phyloP scores from a whole-genome alignment of 108 stramenopile species.

The Conticribra weissflogii region DNA sequence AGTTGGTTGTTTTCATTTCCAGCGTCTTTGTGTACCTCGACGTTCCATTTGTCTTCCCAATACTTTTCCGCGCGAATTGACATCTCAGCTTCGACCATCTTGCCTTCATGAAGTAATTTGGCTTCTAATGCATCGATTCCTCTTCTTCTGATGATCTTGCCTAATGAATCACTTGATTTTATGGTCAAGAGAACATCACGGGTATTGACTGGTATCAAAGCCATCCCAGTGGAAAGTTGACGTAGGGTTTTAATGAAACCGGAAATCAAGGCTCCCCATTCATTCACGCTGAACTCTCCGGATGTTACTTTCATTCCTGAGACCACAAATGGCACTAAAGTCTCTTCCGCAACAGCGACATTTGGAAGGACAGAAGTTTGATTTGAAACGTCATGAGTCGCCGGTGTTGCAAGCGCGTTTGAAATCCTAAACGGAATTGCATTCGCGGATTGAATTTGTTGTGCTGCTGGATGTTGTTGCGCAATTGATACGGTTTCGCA shows the following conservation, averaged over 20 bases:
- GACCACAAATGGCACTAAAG: constrained; percentile 20
- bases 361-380: background rate
- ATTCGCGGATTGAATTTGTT: too few species aligned
- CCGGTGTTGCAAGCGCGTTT: too few species aligned
- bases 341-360: background rate
- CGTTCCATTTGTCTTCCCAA: constrained; percentile 30
- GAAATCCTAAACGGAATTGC: too few species aligned
- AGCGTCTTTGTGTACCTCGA: constrained; percentile 18
- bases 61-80: constrained; percentile 23
- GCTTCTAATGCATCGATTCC: constrained; percentile 24
- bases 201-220: constrained; percentile 21
- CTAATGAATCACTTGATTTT: constrained; percentile 8
- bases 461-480: too few species aligned
- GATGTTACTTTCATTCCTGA: constrained; percentile 18
- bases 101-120: constrained; percentile 33
- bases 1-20: constrained; percentile 26
- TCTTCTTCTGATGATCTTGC: constrained; percentile 7
- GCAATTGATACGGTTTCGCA: too few species aligned
- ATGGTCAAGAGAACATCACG: constrained; percentile 18
- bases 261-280: constrained; percentile 30
- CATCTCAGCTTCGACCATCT: constrained; percentile 17
- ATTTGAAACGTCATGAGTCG: background rate
- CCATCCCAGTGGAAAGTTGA: constrained; percentile 33
- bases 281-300: constrained; percentile 30
- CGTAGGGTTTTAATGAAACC: constrained; percentile 17